Base-by-base conservation (phyloP, 192 early-diverging fungal species). In the Rhizophagus sp. region DNA sequence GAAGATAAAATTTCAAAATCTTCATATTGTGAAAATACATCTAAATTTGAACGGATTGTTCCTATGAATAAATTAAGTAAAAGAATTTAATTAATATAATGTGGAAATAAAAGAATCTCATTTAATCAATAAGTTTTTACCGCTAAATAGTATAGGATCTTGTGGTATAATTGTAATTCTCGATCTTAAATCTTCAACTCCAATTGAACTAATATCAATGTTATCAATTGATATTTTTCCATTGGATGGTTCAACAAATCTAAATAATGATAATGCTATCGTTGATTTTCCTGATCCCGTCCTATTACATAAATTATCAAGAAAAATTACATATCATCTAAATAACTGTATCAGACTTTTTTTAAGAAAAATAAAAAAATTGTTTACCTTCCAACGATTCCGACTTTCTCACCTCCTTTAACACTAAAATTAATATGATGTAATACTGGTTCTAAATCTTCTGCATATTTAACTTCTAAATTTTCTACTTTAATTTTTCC, bases 111-210 rank as follows among this genome's bases (percentile, higher is more conserved):
- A 4, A 4, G 34, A 36, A 4, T 4, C 34, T 36, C 34, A 5
- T 52, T n/a, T 19, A 52, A 52, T 4, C 19, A 57, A 22, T 22
- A 17, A 5, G 17, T 41, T 22, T 57, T 57, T 57, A 57, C 52
- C 52, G 1, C 17, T 57, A 57, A 57, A 57, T 5, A 57, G 17
- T 57, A 57, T 57, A 57, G 52, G 52, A 22, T 57, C 94, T 84
- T 99, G 96, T 44, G 96, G 95, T 81, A 99, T 96, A 65, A 99
- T 94, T 0, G 95, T 94, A 61, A 99, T 76, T 52, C 88, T 85
- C 27, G 88, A 84, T 25, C 97, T 90, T 80, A 98, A 85, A 49
- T 96, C 93, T 71, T 94, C 88, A 64, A 95, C 78, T 19, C 93
- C 91, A 67, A 97, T 84, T 22, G 84, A 81, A 0, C 87, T 80